A percentile compares a stretch with the other conserved stretches of the same genome.
Conservation (phyloP, 1,284 basidiomycete genomes). For the Neonothopanus nambi region DNA sequence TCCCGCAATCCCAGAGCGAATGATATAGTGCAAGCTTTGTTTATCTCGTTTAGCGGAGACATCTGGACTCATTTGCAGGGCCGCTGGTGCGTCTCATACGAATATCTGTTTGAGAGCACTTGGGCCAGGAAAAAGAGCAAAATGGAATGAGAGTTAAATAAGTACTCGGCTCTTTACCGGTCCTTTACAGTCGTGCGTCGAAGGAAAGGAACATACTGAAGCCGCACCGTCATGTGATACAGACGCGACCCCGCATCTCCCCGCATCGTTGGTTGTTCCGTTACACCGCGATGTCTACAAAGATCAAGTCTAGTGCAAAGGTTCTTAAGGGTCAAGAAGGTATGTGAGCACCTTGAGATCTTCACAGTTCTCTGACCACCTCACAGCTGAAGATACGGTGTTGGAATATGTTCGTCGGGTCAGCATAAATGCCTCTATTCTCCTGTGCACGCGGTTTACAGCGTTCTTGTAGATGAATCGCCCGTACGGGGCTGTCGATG, state of each 20-base stretch:
- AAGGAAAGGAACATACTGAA: neutral
- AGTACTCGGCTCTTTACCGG: too few species aligned
- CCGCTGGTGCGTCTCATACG: constrained; percentile 17
- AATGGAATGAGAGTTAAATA: too few species aligned
- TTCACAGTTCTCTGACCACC: neutral
- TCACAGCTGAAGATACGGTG: constrained; percentile 67
- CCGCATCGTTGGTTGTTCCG: neutral
- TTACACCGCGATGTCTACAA: constrained; percentile 35
- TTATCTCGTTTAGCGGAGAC: constrained; percentile 59
- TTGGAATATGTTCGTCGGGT: constrained; percentile 75
- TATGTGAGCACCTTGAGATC: constrained; percentile 21
- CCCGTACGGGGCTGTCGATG: constrained; percentile 80
- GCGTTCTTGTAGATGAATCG: constrained; percentile 61
- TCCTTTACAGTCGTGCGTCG: neutral
- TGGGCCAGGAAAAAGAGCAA: too few species aligned
- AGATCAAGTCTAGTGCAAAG: constrained; percentile 48
- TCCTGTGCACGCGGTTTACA: constrained; percentile 7
- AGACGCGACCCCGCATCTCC: neutral
- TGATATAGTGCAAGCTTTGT: constrained; percentile 72
- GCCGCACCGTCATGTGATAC: neutral
- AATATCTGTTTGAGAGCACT: too few species aligned
- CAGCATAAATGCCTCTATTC: too few species aligned
- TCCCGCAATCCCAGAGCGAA: constrained; percentile 86
- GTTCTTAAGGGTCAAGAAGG: constrained; percentile 74
- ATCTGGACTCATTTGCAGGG: constrained; percentile 63